Evolutionary conservation across 2,329 filamentous ascomycete genomes (phyloP), one percentile per base, ranked within the genome.

Genomic region (Nigrospora oryzae): DNA sequence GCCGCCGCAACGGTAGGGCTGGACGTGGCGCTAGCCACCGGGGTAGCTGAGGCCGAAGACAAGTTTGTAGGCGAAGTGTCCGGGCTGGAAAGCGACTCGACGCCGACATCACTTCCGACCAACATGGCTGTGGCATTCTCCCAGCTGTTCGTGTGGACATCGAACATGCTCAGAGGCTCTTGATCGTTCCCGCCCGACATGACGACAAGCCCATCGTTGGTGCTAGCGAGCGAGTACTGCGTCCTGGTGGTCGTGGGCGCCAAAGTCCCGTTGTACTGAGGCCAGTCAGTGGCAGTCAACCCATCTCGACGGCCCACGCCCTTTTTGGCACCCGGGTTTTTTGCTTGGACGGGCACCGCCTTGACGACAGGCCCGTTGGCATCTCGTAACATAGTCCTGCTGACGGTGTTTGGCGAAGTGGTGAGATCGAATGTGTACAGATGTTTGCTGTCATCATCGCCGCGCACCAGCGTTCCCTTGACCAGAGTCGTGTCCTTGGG

Each of bases 391-490:
- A 88, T 75, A 31, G 83, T 79, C 45, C 85, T 80, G 31, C 77
- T 78, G 37, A 95, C 86, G 7, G 70, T 65, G 58, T 94, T 95
- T 3, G 91, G 90, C 0, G 83, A 80, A 11, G 74, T 71, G 13
- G 75, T 75, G 65, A 89, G 76, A 58, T 95, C 81, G 54, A 93
- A 95, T 11, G 82, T 80, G 54, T 89, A 81, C 15, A 97, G 68
- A 35, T 83, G 79, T 59, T 87, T 90, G 63, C 85, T 90, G 28
- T 77, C 81, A 60, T 95, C 88, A 36, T 80, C 75, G 17, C 84
- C 86, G 12, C 71, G 68, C n/a, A 94, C 65, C 4, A 95, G 57
- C 0, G 80, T 71, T 23, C 78, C 79, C 56, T 83, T 78, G 40
- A 83, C 60, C 1, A 62, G 71, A 2, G 73, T 67, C 3, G 73